Evolutionary conservation across 805 yeast species (phyloP).

Genomic region (Kockiozyma suomiensis): DNA sequence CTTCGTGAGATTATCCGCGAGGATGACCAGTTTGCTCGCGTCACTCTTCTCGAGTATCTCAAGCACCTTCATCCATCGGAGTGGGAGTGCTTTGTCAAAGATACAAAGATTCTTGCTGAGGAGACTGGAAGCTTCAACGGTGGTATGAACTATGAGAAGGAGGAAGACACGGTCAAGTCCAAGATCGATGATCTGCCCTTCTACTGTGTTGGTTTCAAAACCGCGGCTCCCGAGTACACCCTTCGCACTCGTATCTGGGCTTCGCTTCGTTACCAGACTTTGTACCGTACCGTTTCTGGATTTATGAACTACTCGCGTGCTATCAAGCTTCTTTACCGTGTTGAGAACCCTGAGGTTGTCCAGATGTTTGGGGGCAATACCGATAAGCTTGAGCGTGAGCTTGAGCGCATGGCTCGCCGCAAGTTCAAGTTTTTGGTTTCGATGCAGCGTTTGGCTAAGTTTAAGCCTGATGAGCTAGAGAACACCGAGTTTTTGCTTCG

Average conservation of each 20-base stretch:
- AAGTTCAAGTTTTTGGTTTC: conserved; percentile 82
- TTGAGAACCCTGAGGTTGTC: conserved; percentile 92
- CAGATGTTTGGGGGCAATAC: conserved; percentile 99
- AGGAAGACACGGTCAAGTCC: conserved; percentile 71
- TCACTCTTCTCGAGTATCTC: conserved; percentile 88
- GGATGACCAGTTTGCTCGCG: conserved; percentile 95
- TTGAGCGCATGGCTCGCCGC: conserved; percentile 77
- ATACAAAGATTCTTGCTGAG: conserved; percentile 91
- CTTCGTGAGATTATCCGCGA: conserved; percentile 94
- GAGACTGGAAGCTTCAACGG: conserved; percentile 69
- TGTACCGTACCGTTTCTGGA: conserved; percentile 96
- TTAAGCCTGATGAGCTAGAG: conserved; percentile 64
- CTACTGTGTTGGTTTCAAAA: conserved; percentile 94
- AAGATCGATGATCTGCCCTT: conserved; percentile 92
- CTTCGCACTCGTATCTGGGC: conserved; percentile 98
- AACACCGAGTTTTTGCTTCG: conserved; percentile 68
- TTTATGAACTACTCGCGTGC: conserved; percentile 99
- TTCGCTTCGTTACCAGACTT: conserved; percentile 92
- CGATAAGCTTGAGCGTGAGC: conserved; percentile 91
- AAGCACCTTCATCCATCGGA: conserved; percentile 95
- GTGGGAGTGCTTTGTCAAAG: conserved; percentile 97
- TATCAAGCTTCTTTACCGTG: conserved; percentile 86
- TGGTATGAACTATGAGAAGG: conserved; percentile 46
- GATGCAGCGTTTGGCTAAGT: conserved; percentile 79
- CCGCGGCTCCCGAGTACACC: conserved; percentile 96